phyloP scores from a whole-genome alignment of 768 basidiomycete genomes.

The Trametes cubensis region DNA sequence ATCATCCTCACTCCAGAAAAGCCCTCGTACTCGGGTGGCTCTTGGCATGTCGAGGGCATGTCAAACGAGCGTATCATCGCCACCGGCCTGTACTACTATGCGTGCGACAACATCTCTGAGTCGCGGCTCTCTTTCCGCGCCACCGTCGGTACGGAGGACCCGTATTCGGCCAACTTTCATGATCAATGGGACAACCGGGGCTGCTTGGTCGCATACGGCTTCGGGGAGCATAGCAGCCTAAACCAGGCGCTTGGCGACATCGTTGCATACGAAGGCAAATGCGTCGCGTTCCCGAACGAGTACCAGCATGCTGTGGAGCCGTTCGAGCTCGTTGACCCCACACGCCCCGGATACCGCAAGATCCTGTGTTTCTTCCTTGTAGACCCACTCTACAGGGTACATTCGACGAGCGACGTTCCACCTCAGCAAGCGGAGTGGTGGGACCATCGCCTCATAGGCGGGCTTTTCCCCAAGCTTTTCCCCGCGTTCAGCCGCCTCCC shows the following conservation, averaged over 20 bases:
- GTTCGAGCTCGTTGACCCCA: slow-evolving; percentile 37
- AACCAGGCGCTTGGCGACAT: slow-evolving; percentile 36
- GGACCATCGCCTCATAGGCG: no score
- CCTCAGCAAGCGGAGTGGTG: slow-evolving; percentile 38
- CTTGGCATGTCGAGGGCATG: slow-evolving; percentile 41
- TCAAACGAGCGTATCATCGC: slow-evolving; percentile 20
- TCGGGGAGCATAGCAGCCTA: slow-evolving; percentile 3
- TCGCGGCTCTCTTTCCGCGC: slow-evolving; percentile 38
- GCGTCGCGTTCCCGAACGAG: slow-evolving; percentile 41
- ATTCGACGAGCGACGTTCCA: slow-evolving; percentile 36
- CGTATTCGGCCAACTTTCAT: not conserved
- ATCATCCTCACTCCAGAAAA: slow-evolving; percentile 36
- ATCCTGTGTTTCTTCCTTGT: slow-evolving; percentile 43
- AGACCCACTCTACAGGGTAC: slow-evolving; percentile 36
- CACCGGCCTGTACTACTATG: slow-evolving; percentile 29
- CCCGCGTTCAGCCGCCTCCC: no score
- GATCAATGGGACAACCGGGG: slow-evolving; percentile 8
- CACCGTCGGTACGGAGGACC: slow-evolving; percentile 17
- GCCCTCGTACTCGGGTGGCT: slow-evolving; percentile 34
- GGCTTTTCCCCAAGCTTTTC: no score
- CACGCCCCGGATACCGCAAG: slow-evolving; percentile 42
- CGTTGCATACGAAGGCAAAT: slow-evolving; percentile 31
- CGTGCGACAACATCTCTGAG: slow-evolving; percentile 36
- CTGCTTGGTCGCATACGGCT: not conserved
- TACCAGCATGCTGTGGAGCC: slow-evolving; percentile 42